Conservation (phyloP, 1,284 basidiomycete species). For the Puccinia hordei region DNA sequence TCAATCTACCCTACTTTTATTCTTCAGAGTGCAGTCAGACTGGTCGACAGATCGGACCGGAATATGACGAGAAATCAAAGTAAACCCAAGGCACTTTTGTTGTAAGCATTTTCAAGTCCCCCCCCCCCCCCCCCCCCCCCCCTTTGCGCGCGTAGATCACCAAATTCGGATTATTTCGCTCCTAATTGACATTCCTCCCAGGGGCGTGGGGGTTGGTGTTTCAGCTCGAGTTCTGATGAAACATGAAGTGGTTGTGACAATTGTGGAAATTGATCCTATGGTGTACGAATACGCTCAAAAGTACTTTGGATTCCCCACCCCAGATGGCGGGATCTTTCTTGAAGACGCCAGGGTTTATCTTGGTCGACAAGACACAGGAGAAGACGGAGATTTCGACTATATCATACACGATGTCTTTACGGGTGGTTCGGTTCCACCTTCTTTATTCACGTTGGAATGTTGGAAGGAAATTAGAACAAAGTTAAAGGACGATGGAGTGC, state of each 20-base stretch:
- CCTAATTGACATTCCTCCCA: constrained; percentile 58
- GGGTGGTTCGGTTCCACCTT: constrained; percentile 77
- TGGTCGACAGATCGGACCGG: constrained; percentile 65
- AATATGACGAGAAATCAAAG: constrained; percentile 57
- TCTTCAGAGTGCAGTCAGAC: constrained; percentile 76
- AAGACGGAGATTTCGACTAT: constrained; percentile 67
- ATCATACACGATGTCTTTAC: constrained; percentile 89
- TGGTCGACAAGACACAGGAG: constrained; percentile 10
- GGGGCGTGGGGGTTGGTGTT: constrained; percentile 81
- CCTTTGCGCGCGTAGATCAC: not conserved
- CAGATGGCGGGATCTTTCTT: constrained; percentile 68
- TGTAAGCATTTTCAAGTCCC: constrained; percentile 64
- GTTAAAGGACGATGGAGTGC: constrained; percentile 71
- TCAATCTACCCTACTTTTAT: constrained; percentile 82
- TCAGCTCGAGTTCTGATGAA: constrained; percentile 72
- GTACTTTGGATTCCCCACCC: constrained; percentile 75
- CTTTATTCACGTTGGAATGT: constrained; percentile 78
- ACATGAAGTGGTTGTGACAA: constrained; percentile 70
- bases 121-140: no score
- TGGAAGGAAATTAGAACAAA: constrained; percentile 71
- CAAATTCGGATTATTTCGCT: not conserved
- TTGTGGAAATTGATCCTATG: constrained; percentile 81
- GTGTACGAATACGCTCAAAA: constrained; percentile 78
- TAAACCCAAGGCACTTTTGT: constrained; percentile 68
- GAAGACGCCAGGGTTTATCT: constrained; percentile 75